These are phyloP conservation scores for Vigna mungo DNA, from an alignment of 306 rosid genomes.

Conservation along the genomic window DNA sequence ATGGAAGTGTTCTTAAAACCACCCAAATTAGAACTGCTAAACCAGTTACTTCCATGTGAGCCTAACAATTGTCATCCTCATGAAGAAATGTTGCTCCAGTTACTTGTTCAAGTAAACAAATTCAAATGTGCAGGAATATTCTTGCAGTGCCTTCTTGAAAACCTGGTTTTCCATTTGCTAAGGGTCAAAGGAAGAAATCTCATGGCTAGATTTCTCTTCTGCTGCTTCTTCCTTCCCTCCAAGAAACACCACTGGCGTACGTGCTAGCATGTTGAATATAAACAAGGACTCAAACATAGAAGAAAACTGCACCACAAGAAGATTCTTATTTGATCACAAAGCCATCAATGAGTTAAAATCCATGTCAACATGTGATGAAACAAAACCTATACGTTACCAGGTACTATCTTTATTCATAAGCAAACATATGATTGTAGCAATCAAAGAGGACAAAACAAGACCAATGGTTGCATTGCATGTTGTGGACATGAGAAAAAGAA, in stretches of 20 bases:
- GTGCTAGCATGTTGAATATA: conserved; percentile 30
- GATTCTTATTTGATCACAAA: conserved; percentile 52
- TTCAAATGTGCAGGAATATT: no score
- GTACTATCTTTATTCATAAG: conserved; percentile 52
- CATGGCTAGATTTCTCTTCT: conserved; percentile 43
- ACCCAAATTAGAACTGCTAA: no score
- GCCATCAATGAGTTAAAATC: conserved; percentile 36
- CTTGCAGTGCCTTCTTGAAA: no score
- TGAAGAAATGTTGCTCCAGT: no score
- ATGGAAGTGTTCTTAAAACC: no score
- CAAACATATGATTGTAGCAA: conserved; percentile 52
- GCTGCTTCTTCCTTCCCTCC: conserved; percentile 54
- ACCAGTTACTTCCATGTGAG: no score
- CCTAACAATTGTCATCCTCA: no score
- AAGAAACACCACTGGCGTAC: conserved; percentile 33
- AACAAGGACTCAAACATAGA: conserved; percentile 32
- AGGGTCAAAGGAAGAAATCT: conserved; percentile 18
- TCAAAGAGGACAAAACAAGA: conserved; percentile 2
- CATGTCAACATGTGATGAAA: conserved; percentile 20
- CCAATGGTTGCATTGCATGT: conserved; percentile 48
- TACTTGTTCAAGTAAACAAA: no score
- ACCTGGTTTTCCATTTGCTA: no score
- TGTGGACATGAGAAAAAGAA: conserved; percentile 61
- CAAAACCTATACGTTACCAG: conserved; percentile 48
- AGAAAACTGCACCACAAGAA: conserved; percentile 44